Base-by-base conservation (phyloP, 352 stramenopile species). In the Globisporangium yorkense region DNA sequence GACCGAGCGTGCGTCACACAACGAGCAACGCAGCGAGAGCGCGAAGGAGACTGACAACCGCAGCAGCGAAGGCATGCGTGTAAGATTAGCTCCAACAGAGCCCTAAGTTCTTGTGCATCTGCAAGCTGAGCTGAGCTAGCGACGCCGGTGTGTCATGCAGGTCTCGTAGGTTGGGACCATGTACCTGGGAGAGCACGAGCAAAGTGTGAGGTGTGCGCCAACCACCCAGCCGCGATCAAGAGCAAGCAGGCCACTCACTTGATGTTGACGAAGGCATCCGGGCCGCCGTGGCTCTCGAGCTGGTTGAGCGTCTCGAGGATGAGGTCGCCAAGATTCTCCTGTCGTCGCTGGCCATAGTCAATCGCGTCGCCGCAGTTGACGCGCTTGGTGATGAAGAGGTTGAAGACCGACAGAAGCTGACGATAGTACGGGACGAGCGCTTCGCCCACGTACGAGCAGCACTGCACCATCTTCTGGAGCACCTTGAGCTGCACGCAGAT, bases 131-230 rank as follows among this genome's bases (percentile, higher is more conserved):
- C 4, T 27, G 47, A 21, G 6, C 9, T 59, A 65, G 13, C 59
- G 45, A 37, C 20, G 37, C 7, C 41, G 47, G 7, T 57, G 67
- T 51, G 80, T 65, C 43, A 81, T 71, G 63, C 91, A 97, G 72
- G 85, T 96, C 72, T 98, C 89, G 65, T 98, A 99, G 5, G 95
- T 97, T 9, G 96, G 96, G 29, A 98, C 88, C 74, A 98, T 94
- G 67, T 98, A 98, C 84, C 90, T 61, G 65, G 0, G 43, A 48
- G 43, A 10, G 12, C 6, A 16, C 12, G 37, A 10, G 15, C 2
- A 5, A 24, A 24, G 16, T 24, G 41, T 47, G 5, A 48, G 43
- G 12, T 13, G 43, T 15, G 40, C n/a, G 40, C 40, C 15, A 43
- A 15, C 37, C 31, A 37, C 10, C n/a, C 7, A 27, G 43, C 8